A percentile compares a stretch with the other conserved stretches of the same genome.
These are phyloP conservation scores for Musa troglodytarum DNA, from an alignment of 176 grass and related monocot genomes.

Conservation along the genomic window DNA sequence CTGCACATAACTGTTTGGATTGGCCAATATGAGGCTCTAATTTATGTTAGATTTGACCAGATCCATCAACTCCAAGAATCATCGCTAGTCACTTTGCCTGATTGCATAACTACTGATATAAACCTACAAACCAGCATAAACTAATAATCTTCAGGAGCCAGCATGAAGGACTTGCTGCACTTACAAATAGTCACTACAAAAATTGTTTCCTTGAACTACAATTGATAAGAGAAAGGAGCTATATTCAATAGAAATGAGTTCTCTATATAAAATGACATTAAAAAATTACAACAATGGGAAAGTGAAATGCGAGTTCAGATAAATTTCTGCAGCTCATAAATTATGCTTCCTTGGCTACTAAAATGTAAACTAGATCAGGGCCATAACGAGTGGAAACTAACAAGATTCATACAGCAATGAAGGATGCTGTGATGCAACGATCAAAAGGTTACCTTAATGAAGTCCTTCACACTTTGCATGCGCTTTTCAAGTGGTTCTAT, in stretches of 20 bases:
- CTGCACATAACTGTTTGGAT: background rate
- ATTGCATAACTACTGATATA: background rate
- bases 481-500: conserved; percentile 77
- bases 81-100: background rate
- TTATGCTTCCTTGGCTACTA: background rate
- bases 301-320: background rate
- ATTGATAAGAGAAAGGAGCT: background rate
- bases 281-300: background rate
- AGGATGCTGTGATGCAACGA: background rate
- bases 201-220: too few relatives aligned
- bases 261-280: background rate
- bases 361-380: conserved; percentile 2
- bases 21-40: background rate
- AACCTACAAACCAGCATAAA: background rate
- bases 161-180: background rate
- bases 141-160: background rate
- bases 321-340: background rate
- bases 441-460: conserved; percentile 55
- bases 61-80: background rate
- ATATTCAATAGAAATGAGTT: background rate
- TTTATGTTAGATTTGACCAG: background rate
- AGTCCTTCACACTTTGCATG: conserved; percentile 68
- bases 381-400: background rate
- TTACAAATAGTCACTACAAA: background rate
- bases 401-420: background rate